Base-by-base conservation (phyloP, 2,329 filamentous ascomycete species). In the Penicillium olsonii region DNA sequence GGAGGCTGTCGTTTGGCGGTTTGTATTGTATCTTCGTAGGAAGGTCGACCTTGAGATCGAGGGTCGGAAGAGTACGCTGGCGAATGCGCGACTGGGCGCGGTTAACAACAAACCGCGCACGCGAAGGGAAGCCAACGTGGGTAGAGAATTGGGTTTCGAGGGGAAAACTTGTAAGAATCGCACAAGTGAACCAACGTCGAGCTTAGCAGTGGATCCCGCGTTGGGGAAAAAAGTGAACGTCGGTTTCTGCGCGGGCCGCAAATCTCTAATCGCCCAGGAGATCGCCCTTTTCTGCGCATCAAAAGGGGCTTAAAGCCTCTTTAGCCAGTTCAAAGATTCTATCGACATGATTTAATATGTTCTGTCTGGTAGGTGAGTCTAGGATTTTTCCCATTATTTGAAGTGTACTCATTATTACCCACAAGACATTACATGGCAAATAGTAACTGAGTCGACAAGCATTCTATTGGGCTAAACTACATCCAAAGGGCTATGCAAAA, bases 111-210 rank as follows among this genome's bases (percentile, higher is more conserved):
- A 62, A 60, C 63, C 61, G 61, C 61, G 53, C 48, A 58, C 53
- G 35, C 50, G 55, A 56, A 65, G 47, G 55, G 63, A 69, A 69
- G 68, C 69, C 69, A 71, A 70, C 49, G 61, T 71, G 68, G 52
- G 62, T 61, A 56, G 15, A 29, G 20, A 38, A 3, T 11, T 14
- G 27, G 17, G 19, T 11, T 33, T 47, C 15, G 24, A 49, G 27
- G 24, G 46, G 38, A 4, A 42, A 39, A 45, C 10, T 17, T 34
- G 2, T 11, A 22, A 15, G 8, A 37, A 24, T 24, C 29, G 8
- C 6, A 20, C 29, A 14, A 12, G 26, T 18, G 37, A 27, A 37
- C 17, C 18, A 33, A 29, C 27, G 35, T 22, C 20, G 31, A 38
- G 17, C 33, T 35, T 4, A 14, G 37, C 20, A 19, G 42, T 40